Percentiles rank a stretch among this genome's conserved stretches.
phyloP scores from a whole-genome alignment of 768 basidiomycete genomes.

The Boletales sp. region DNA sequence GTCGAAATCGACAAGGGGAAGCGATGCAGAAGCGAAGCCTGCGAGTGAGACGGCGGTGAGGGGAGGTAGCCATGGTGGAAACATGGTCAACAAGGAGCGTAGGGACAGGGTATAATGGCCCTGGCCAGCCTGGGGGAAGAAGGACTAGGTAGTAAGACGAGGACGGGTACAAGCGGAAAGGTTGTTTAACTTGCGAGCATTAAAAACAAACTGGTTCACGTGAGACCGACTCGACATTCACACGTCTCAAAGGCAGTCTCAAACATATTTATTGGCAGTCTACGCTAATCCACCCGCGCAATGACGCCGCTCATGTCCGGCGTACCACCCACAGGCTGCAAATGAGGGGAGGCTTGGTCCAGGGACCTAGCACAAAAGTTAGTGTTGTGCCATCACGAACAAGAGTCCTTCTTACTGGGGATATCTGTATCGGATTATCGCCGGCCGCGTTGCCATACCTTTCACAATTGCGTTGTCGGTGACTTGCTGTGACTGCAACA shows the following conservation, averaged over 20 bases:
- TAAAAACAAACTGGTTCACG: slow-evolving; percentile 19
- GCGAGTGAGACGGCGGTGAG: slow-evolving; percentile 18
- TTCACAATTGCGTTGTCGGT: slow-evolving; percentile 39
- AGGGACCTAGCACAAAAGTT: slow-evolving; percentile 41
- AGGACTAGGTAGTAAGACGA: not conserved
- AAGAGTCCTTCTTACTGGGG: slow-evolving; percentile 65
- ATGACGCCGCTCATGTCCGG: slow-evolving; percentile 34
- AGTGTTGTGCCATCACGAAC: not conserved
- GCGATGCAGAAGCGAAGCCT: slow-evolving; percentile 31
- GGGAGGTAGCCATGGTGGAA: slow-evolving; percentile 23
- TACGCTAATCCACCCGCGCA: slow-evolving; percentile 29
- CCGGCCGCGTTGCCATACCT: slow-evolving; percentile 40
- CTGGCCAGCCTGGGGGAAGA: slow-evolving; percentile 4
- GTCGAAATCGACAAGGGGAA: slow-evolving; percentile 63
- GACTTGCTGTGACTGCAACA: slow-evolving; percentile 40
- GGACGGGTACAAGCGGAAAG: not conserved
- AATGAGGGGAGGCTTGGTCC: slow-evolving; percentile 58
- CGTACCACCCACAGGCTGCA: slow-evolving; percentile 52
- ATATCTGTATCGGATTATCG: slow-evolving; percentile 61
- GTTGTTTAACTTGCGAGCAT: not conserved
- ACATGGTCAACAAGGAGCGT: slow-evolving; percentile 3
- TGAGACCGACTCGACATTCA: slow-evolving; percentile 6
- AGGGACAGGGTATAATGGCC: slow-evolving; percentile 7
- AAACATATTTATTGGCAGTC: not conserved
- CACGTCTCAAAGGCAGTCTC: not conserved